A percentile compares a stretch with the other conserved stretches of the same genome.
Evolutionary conservation across 1,284 basidiomycete genomes (phyloP).

Genomic region (Gastroboletus turbinatus): DNA sequence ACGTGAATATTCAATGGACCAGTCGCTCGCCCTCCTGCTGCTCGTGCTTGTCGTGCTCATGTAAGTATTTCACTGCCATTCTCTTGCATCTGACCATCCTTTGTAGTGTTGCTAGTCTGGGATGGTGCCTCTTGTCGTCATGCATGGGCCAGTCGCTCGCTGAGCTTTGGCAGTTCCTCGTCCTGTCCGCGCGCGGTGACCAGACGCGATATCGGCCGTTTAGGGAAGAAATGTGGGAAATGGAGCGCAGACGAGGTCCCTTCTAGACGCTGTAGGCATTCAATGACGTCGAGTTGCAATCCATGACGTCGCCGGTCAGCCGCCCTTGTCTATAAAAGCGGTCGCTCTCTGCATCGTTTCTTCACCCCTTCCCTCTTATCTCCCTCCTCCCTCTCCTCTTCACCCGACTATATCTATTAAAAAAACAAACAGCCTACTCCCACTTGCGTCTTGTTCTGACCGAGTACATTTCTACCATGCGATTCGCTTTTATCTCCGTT

Average conservation of each 20-base stretch:
- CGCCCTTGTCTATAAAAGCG: conserved; percentile 26
- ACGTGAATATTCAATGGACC: conserved; percentile 5
- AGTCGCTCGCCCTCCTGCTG: conserved; percentile 27
- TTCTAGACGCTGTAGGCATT: conserved; percentile 15
- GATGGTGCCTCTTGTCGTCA: conserved; percentile 66
- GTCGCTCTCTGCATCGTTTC: background rate
- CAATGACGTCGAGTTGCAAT: conserved; percentile 18
- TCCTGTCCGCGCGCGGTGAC: conserved; percentile 10
- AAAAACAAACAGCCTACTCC: conserved; percentile 23
- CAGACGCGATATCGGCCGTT: conserved; percentile 28
- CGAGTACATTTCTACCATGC: conserved; percentile 37
- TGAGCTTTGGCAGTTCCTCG: conserved; percentile 44
- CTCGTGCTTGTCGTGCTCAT: conserved; percentile 43
- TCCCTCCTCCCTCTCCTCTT: conserved; percentile 9
- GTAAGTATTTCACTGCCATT: conserved; percentile 31
- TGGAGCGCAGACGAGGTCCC: conserved; percentile 49
- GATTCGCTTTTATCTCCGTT: conserved; percentile 37
- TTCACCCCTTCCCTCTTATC: conserved; percentile 10
- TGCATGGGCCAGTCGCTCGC: conserved; percentile 53
- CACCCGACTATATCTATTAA: conserved; percentile 15
- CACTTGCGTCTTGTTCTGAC: conserved; percentile 25
- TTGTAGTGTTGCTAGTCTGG: conserved; percentile 47
- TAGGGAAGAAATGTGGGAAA: conserved; percentile 55
- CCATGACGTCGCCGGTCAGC: conserved; percentile 15
- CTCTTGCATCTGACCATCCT: conserved; percentile 1